Conservation (phyloP, 352 stramenopile species). For the Halophytophthora polymorphica region DNA sequence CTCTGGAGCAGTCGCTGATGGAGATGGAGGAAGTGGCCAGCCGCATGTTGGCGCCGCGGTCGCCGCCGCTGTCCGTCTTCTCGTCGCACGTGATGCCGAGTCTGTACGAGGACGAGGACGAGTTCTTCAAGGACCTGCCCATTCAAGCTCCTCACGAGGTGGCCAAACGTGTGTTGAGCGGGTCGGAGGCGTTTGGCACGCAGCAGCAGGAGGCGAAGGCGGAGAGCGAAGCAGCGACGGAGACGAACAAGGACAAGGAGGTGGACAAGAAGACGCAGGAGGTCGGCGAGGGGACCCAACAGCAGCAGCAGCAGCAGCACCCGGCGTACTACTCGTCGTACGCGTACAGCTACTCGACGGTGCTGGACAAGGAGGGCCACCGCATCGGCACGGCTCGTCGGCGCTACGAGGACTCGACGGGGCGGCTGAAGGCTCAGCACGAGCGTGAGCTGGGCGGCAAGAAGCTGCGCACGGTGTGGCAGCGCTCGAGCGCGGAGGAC, state of each 20-base stretch:
- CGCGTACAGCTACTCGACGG: conserved; percentile 59
- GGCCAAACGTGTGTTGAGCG: conserved; percentile 13
- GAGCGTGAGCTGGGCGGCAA: conserved; percentile 67
- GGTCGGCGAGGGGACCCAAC: neutral
- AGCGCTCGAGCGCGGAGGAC: conserved; percentile 41
- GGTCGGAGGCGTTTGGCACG: conserved; percentile 6
- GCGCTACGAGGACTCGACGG: conserved; percentile 76
- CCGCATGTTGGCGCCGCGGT: conserved; percentile 27
- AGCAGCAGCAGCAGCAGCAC: conserved; percentile 14
- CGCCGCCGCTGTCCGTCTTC: conserved; percentile 28
- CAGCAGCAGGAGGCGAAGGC: conserved; percentile 2
- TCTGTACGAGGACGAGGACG: conserved; percentile 32
- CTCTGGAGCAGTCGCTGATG: conserved; percentile 70
- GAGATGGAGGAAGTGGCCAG: conserved; percentile 39
- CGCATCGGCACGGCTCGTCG: conserved; percentile 48
- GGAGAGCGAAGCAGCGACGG: conserved; percentile 1
- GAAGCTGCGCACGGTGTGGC: conserved; percentile 56
- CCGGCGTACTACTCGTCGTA: conserved; percentile 47
- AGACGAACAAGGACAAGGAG: too few relatives aligned
- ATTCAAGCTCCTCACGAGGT: conserved; percentile 20
- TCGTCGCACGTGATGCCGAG: conserved; percentile 16
- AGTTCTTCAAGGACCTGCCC: conserved; percentile 52
- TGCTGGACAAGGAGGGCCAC: conserved; percentile 60
- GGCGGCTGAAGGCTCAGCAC: conserved; percentile 63
- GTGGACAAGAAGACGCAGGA: too few relatives aligned